A percentile compares a stretch with the other conserved stretches of the same genome.
Conservation (phyloP, 805 yeast species). For the Kluyveromyces aestuarii region DNA sequence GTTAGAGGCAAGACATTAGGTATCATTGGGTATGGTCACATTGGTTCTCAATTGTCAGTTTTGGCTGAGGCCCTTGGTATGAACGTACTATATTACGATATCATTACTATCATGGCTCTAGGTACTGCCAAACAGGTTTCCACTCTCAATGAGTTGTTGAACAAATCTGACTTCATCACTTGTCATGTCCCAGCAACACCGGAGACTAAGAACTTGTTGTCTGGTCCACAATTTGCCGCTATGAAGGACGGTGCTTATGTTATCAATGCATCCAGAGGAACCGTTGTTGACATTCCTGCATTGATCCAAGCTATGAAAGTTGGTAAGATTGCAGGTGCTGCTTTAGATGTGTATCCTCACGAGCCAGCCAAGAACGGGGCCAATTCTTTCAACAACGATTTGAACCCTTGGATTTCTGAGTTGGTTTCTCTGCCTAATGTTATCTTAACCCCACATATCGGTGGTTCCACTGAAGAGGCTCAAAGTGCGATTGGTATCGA, state of each 20-base stretch:
- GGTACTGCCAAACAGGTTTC: conserved; percentile 94
- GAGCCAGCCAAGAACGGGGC: conserved; percentile 98
- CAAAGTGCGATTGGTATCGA: conserved; percentile 96
- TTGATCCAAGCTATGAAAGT: conserved; percentile 82
- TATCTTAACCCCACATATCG: conserved; percentile 93
- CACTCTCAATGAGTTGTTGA: conserved; percentile 73
- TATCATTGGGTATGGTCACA: conserved; percentile 95
- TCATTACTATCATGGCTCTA: conserved; percentile 84
- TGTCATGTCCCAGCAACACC: conserved; percentile 92
- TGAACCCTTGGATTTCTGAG: conserved; percentile 80
- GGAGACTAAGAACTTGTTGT: conserved; percentile 84
- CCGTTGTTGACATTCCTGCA: conserved; percentile 94
- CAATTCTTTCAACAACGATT: conserved; percentile 56
- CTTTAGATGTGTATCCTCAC: conserved; percentile 90
- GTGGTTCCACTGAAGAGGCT: conserved; percentile 99
- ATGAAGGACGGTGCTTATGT: conserved; percentile 96
- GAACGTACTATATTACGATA: conserved; percentile 92
- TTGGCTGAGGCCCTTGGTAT: conserved; percentile 97
- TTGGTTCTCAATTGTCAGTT: conserved; percentile 94
- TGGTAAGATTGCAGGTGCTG: conserved; percentile 95
- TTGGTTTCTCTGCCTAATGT: conserved; percentile 75
- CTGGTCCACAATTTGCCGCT: conserved; percentile 84
- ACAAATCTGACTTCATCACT: conserved; percentile 78
- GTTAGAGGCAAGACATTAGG: conserved; percentile 98
- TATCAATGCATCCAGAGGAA: conserved; percentile 95